Evolutionary conservation across 2,329 filamentous ascomycete species (phyloP).

Genomic region (Aciculosporium take): DNA sequence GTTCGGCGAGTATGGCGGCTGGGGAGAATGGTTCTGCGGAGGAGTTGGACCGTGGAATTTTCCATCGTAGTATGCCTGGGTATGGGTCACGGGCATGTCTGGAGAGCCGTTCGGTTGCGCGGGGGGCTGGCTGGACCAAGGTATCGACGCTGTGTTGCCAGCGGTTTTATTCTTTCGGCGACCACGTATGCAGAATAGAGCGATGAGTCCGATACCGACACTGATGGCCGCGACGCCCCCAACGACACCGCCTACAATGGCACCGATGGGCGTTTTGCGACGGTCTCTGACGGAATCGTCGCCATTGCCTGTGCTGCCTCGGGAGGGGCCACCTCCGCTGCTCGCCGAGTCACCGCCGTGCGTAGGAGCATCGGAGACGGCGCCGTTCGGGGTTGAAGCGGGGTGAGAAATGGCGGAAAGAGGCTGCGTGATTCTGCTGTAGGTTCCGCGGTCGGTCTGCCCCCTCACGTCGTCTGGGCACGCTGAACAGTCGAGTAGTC

Average conservation of each 20-base stretch:
- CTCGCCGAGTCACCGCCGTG: neutral
- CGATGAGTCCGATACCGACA: constrained; percentile 16
- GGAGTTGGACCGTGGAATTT: constrained; percentile 9
- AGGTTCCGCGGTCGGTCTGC: constrained; percentile 12
- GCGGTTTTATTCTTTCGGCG: constrained; percentile 12
- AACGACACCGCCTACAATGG: constrained; percentile 25
- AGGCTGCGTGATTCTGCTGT: neutral
- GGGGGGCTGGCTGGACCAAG: constrained; percentile 1
- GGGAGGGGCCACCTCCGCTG: constrained; percentile 2
- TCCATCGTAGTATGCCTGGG: constrained; percentile 15
- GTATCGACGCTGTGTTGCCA: constrained; percentile 4
- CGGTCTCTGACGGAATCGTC: constrained; percentile 1
- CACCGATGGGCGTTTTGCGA: constrained; percentile 16
- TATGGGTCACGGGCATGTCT: constrained; percentile 4
- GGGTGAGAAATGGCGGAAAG: neutral
- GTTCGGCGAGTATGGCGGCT: constrained; percentile 11
- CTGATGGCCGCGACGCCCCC: constrained; percentile 22
- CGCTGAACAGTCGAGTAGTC: constrained; percentile 19
- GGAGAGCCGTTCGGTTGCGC: constrained; percentile 2
- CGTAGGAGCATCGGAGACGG: neutral
- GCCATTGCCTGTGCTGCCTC: constrained; percentile 2
- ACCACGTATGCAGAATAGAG: constrained; percentile 19
- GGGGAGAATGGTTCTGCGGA: constrained; percentile 10
- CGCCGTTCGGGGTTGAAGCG: neutral
- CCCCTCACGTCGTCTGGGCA: constrained; percentile 27